Percentiles rank a stretch among this genome's conserved stretches.
Conservation (phyloP, 352 stramenopile genomes). For the Globisporangium viniferum region DNA sequence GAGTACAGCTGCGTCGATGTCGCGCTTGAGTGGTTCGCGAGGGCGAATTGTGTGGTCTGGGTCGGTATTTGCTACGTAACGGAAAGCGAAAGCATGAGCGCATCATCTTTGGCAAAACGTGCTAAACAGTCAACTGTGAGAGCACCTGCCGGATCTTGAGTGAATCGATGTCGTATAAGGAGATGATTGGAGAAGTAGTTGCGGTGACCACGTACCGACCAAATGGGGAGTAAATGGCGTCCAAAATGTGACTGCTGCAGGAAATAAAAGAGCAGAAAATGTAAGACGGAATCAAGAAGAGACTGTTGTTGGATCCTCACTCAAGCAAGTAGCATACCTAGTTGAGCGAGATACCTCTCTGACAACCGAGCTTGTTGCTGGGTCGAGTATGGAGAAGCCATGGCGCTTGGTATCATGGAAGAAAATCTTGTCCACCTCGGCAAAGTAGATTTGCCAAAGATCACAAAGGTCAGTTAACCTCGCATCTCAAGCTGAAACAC, state of each 20-base stretch:
- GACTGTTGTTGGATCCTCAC: neutral
- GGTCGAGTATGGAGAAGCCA: constrained; percentile 42
- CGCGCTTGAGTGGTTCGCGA: constrained; percentile 19
- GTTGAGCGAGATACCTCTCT: constrained; percentile 11
- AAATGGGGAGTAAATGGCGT: constrained; percentile 39
- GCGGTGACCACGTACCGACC: constrained; percentile 47
- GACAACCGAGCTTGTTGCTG: constrained; percentile 19
- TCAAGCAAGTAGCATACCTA: constrained; percentile 12
- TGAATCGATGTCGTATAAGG: constrained; percentile 48
- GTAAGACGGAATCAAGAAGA: neutral
- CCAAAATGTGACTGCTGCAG: constrained; percentile 24
- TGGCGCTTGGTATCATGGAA: constrained; percentile 28
- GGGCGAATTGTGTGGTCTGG: constrained; percentile 29
- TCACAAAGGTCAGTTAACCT: neutral
- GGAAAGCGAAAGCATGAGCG: neutral
- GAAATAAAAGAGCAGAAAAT: neutral
- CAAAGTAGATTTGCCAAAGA: constrained; percentile 27
- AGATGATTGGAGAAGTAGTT: constrained; percentile 46
- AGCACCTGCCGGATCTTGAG: constrained; percentile 45
- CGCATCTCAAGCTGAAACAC: neutral
- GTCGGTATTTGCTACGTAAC: constrained; percentile 45
- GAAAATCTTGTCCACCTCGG: constrained; percentile 35
- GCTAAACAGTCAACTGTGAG: neutral
- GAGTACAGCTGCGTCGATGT: constrained; percentile 31
- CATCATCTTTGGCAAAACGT: neutral